These are phyloP conservation scores for Sphaerulina musiva DNA, from an alignment of 2,329 filamentous ascomycete species.

Conservation along the genomic window DNA sequence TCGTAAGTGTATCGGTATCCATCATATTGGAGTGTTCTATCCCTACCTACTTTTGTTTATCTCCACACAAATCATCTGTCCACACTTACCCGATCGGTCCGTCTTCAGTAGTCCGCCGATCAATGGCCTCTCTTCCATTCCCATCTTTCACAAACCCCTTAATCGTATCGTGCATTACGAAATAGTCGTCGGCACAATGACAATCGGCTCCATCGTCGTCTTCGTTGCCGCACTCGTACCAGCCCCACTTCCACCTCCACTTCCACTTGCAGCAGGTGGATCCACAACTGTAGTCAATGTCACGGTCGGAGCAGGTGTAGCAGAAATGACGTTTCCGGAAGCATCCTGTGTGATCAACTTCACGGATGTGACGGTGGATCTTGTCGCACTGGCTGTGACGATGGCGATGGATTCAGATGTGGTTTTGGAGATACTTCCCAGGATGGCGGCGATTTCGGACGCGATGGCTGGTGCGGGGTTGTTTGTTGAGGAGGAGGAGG, in stretches of 20 bases:
- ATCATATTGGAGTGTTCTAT: too few species aligned
- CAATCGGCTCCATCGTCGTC: conserved; percentile 2
- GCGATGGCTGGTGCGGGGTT: conserved; percentile 12
- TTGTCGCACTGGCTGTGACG: conserved; percentile 12
- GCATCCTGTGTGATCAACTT: conserved; percentile 18
- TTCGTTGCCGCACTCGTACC: neutral
- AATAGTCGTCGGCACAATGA: conserved; percentile 3
- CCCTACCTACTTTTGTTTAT: too few species aligned
- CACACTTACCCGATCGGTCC: too few species aligned
- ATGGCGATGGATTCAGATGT: conserved; percentile 9
- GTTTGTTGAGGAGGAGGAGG: conserved; percentile 6
- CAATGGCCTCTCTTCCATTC: too few species aligned
- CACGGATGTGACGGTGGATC: conserved; percentile 21
- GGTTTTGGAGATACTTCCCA: conserved; percentile 11
- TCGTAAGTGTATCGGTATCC: too few species aligned
- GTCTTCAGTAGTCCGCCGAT: too few species aligned
- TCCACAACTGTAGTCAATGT: conserved; percentile 12
- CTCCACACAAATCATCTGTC: too few species aligned
- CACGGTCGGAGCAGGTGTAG: conserved; percentile 5
- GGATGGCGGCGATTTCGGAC: conserved; percentile 20
- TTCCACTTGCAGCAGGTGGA: conserved; percentile 1
- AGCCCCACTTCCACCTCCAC: neutral
- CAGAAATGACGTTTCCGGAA: conserved; percentile 9
- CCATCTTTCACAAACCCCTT: too few species aligned
- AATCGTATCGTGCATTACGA: neutral